Conservation (phyloP, 2,329 filamentous ascomycete species). For the Cytospora leucostoma region DNA sequence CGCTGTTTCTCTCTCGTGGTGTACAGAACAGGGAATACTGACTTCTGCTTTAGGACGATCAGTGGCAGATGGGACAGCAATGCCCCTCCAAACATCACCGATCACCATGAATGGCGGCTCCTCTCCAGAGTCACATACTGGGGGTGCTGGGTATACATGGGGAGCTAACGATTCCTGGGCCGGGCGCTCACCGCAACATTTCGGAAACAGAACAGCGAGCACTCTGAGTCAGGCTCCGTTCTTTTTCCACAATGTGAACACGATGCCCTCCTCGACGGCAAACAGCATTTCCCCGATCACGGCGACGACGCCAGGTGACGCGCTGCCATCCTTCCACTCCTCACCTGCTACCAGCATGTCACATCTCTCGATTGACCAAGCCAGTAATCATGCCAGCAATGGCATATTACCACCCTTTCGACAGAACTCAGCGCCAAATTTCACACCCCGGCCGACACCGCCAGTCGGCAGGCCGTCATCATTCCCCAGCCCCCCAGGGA, state of each 20-base stretch:
- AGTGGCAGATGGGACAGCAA: constrained; percentile 24
- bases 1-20: constrained; percentile 34
- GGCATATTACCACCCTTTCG: constrained; percentile 27
- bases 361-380: constrained; percentile 27
- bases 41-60: constrained; percentile 24
- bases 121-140: constrained; percentile 26
- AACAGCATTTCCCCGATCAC: constrained; percentile 27
- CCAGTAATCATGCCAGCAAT: constrained; percentile 21
- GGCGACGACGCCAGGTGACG: constrained; percentile 27
- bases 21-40: constrained; percentile 8
- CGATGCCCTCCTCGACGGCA: constrained; percentile 25
- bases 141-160: constrained; percentile 27
- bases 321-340: constrained; percentile 27
- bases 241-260: constrained; percentile 26
- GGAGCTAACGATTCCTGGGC: constrained; percentile 24
- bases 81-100: constrained; percentile 26
- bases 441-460: constrained; percentile 25
- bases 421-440: constrained; percentile 19
- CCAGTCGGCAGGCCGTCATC: constrained; percentile 26
- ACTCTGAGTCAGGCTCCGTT: constrained; percentile 21
- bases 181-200: constrained; percentile 26
- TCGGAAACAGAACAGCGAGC: constrained; percentile 22
- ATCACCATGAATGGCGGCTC: constrained; percentile 25
- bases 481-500: constrained; percentile 23
- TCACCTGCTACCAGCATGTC: constrained; percentile 28